Conservation (phyloP, 768 basidiomycete genomes). For the Panaeolus papilionaceus region DNA sequence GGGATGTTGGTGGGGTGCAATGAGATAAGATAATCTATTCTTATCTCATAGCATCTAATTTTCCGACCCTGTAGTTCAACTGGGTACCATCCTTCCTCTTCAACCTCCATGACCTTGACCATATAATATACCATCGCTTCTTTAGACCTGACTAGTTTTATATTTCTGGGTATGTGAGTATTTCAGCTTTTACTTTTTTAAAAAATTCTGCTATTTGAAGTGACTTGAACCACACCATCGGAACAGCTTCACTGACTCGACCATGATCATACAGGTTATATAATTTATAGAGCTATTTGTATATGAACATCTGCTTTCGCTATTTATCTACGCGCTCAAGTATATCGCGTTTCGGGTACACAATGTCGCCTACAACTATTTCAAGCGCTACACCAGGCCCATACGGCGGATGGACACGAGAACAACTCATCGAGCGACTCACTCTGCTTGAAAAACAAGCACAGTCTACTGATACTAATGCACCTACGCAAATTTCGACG, state of each 20-base stretch:
- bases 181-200: neutral
- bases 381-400: constrained; percentile 37
- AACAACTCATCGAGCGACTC: constrained; percentile 74
- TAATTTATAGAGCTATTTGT: constrained; percentile 13
- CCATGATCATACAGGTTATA: neutral
- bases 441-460: constrained; percentile 55
- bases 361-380: constrained; percentile 27
- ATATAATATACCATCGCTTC: neutral
- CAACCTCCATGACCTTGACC: neutral
- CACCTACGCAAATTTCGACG: neutral
- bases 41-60: constrained; percentile 2
- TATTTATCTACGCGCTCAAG: constrained; percentile 26
- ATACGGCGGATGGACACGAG: constrained; percentile 50
- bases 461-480: constrained; percentile 19
- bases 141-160: neutral
- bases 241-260: neutral
- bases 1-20: neutral
- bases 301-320: constrained; percentile 27
- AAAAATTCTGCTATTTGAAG: neutral
- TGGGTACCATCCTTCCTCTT: neutral
- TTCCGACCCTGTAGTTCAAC: neutral
- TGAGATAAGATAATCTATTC: constrained; percentile 10
- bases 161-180: constrained; percentile 4
- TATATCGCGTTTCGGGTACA: constrained; percentile 25
- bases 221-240: neutral